Conservation (phyloP, 164 flowering plant species). For the Santalum album region DNA sequence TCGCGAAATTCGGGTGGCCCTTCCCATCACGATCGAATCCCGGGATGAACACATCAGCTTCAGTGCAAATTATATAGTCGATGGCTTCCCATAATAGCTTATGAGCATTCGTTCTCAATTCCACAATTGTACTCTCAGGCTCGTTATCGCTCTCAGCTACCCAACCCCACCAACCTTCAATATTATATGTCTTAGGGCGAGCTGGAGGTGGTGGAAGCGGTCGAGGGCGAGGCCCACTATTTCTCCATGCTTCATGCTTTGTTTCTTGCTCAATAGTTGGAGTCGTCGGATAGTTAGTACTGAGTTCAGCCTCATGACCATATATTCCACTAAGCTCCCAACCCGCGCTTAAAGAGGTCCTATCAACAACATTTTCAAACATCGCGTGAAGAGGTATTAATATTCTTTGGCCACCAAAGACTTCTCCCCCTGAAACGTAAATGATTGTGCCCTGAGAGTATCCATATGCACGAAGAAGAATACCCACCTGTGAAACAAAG, state of each 20-base stretch:
- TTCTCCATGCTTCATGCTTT: conserved; percentile 60
- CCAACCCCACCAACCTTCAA: conserved; percentile 99
- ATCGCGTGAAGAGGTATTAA: conserved; percentile 80
- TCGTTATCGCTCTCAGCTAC: conserved; percentile 93
- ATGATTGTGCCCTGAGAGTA: conserved; percentile 78
- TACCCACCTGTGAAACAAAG: conserved; percentile 57
- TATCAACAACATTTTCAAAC: conserved; percentile 93
- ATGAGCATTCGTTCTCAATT: conserved; percentile 88
- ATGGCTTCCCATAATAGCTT: conserved; percentile 97
- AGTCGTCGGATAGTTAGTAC: conserved; percentile 18
- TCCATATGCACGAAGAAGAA: conserved; percentile 91
- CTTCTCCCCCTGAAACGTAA: conserved; percentile 87
- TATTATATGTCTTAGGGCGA: conserved; percentile 69
- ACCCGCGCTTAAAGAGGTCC: conserved; percentile 64
- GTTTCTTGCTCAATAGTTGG: conserved; percentile 41
- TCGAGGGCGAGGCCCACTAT: conserved; percentile 78
- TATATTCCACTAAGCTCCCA: conserved; percentile 64
- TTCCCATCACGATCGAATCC: conserved; percentile 94
- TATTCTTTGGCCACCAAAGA: conserved; percentile 87
- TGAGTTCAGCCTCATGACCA: conserved; percentile 59
- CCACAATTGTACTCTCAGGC: conserved; percentile 75
- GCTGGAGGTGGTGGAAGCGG: conserved; percentile 98
- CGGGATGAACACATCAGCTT: conserved; percentile 85
- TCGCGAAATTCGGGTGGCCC: conserved; percentile 85
- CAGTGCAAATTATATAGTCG: conserved; percentile 64